A percentile compares a stretch with the other conserved stretches of the same genome.
Evolutionary conservation across 164 flowering plant genomes (phyloP).

Genomic region (Amborella trichopoda): DNA sequence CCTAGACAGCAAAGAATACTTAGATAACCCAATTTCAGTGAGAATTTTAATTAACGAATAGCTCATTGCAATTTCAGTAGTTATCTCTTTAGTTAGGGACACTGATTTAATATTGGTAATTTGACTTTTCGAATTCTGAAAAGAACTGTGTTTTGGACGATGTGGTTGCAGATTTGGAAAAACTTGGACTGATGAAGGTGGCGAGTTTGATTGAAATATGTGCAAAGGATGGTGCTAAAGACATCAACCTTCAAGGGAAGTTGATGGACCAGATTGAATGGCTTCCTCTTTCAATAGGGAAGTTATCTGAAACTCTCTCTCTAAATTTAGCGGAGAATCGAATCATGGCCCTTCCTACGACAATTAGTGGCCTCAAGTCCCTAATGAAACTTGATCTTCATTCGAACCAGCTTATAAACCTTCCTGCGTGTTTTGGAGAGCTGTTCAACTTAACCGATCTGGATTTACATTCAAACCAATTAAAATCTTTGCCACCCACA

Average conservation of each 20-base stretch:
- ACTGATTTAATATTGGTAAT: too few species aligned
- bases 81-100: too few species aligned
- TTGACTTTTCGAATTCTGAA: too few species aligned
- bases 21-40: too few species aligned
- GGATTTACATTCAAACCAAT: slow-evolving; percentile 41
- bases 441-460: slow-evolving; percentile 36
- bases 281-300: slow-evolving; percentile 62
- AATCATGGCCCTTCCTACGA: slow-evolving; percentile 49
- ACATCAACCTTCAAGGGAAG: slow-evolving; percentile 51
- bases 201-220: slow-evolving; percentile 52
- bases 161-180: slow-evolving; percentile 22
- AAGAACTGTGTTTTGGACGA: too few species aligned
- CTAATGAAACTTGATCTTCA: slow-evolving; percentile 50
- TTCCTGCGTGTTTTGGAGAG: slow-evolving; percentile 49
- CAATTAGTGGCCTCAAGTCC: slow-evolving; percentile 32
- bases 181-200: slow-evolving; percentile 44
- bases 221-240: slow-evolving; percentile 30
- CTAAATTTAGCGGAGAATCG: slow-evolving; percentile 49
- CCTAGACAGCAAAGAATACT: too few species aligned
- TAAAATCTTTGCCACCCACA: slow-evolving; percentile 45
- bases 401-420: slow-evolving; percentile 55
- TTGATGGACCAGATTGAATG: slow-evolving; percentile 62
- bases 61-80: too few species aligned
- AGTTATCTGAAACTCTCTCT: slow-evolving; percentile 31
- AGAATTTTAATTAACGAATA: too few species aligned